phyloP scores from a whole-genome alignment of 78 protist species.

The Dictyostelium discoideum region dicty_2.7 NC_007089.4:3226501-3227000 shows the following conservation, averaged over 20 bases:
- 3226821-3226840: constrained; percentile 88
- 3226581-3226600: constrained; percentile 85
- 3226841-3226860: constrained; percentile 83
- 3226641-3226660: constrained; percentile 92
- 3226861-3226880: constrained; percentile 61
- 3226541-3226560: constrained; percentile 91
- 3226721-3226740: constrained; percentile 84
- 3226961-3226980: constrained; percentile 78
- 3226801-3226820: constrained; percentile 87
- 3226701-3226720: constrained; percentile 92
- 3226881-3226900: constrained; percentile 80
- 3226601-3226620: constrained; percentile 92
- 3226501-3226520: constrained; percentile 70
- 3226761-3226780: constrained; percentile 81
- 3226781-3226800: constrained; percentile 82
- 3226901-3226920: constrained; percentile 93
- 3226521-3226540: constrained; percentile 95
- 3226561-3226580: constrained; percentile 93
- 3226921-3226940: constrained; percentile 82
- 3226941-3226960: constrained; percentile 48
- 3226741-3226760: constrained; percentile 89
- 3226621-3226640: constrained; percentile 73
- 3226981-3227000: constrained; percentile 94
- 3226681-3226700: constrained; percentile 98
- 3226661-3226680: constrained; percentile 96